phyloP scores from a whole-genome alignment of 331 rosid genomes.

The Quercus tomentella region DNA sequence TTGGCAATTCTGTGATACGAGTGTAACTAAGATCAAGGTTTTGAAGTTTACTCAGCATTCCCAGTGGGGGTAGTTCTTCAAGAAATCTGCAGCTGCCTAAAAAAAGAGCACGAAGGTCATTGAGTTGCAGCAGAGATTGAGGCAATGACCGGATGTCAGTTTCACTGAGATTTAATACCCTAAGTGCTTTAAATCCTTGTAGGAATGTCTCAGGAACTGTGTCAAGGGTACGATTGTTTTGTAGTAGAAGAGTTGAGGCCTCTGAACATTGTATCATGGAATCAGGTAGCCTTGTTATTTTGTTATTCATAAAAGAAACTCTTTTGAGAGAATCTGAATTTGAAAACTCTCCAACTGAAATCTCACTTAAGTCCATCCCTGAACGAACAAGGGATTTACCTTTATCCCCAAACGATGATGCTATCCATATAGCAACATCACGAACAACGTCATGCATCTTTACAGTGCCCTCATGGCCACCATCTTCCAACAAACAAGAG shows the following conservation, averaged over 20 bases:
- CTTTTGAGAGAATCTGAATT: background rate
- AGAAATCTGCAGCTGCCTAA: background rate
- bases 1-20: slow-evolving; percentile 11
- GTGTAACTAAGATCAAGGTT: slow-evolving; percentile 20
- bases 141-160: slow-evolving; percentile 13
- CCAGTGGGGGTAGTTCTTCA: slow-evolving; percentile 10
- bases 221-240: background rate
- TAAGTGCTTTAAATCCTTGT: background rate
- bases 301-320: slow-evolving; percentile 12
- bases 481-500: slow-evolving; percentile 19
- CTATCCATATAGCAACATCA: slow-evolving; percentile 25
- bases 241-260: slow-evolving; percentile 9
- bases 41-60: slow-evolving; percentile 1
- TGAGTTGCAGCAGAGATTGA: slow-evolving; percentile 14
- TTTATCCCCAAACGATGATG: background rate
- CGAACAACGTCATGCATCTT: slow-evolving; percentile 20
- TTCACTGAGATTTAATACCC: slow-evolving; percentile 12
- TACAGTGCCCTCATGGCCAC: slow-evolving; percentile 1
- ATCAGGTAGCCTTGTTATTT: background rate
- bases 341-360: background rate
- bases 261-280: background rate
- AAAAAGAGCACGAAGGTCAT: slow-evolving; percentile 17
- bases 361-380: slow-evolving; percentile 11
- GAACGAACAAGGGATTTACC: slow-evolving; percentile 1
- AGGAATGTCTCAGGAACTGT: slow-evolving; percentile 7